A percentile compares a stretch with the other conserved stretches of the same genome.
Conservation (phyloP, 2,329 filamentous ascomycete species). For the Clarireedia hainanense region DNA sequence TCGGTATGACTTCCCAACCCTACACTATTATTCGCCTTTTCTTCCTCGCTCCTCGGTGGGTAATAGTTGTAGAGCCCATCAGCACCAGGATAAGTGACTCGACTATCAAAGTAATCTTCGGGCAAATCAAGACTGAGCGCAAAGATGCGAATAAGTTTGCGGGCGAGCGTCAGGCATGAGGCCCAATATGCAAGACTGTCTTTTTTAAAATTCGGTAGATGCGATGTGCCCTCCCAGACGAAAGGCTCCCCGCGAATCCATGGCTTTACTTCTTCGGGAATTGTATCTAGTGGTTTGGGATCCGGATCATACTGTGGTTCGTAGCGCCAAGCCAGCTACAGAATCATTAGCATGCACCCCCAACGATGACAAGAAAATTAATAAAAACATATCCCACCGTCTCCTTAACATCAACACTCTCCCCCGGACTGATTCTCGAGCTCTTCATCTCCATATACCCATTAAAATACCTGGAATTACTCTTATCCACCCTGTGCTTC, state of each 20-base stretch:
- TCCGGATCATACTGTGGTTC: constrained; percentile 44
- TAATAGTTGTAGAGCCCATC: constrained; percentile 40
- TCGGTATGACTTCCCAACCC: constrained; percentile 41
- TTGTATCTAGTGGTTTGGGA: constrained; percentile 31
- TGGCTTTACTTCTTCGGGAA: constrained; percentile 37
- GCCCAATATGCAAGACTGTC: constrained; percentile 41
- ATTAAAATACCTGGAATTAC: constrained; percentile 37
- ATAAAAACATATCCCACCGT: constrained; percentile 20
- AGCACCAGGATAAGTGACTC: constrained; percentile 42
- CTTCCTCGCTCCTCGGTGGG: constrained; percentile 31
- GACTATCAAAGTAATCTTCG: constrained; percentile 47
- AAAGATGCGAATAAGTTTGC: constrained; percentile 43
- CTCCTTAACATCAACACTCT: constrained; percentile 44
- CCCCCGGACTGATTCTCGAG: constrained; percentile 41
- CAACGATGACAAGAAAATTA: neutral
- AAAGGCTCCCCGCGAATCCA: constrained; percentile 42
- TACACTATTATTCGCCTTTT: constrained; percentile 28
- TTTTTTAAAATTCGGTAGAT: constrained; percentile 41
- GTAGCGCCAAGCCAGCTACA: constrained; percentile 38
- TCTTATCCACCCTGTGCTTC: constrained; percentile 34
- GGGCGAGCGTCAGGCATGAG: constrained; percentile 41
- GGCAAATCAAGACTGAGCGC: constrained; percentile 46
- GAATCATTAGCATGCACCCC: constrained; percentile 14
- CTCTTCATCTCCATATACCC: constrained; percentile 37
- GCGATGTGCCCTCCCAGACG: constrained; percentile 42